A percentile compares a stretch with the other conserved stretches of the same genome.
phyloP scores from a whole-genome alignment of 2,329 filamentous ascomycete species.

The Fusarium odoratissimum region DNA sequence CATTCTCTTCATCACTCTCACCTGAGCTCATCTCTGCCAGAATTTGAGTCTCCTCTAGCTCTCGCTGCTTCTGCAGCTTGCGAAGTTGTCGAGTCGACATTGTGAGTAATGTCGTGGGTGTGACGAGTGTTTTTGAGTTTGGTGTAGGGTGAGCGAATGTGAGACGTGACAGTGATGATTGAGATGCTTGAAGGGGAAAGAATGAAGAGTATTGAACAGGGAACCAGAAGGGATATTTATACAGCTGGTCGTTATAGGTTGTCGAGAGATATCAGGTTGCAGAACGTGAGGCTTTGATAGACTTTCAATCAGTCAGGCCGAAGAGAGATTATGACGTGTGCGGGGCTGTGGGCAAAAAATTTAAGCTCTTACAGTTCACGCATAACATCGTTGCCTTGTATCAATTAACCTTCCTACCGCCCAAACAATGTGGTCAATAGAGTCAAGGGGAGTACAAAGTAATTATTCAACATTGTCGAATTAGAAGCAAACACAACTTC shows the following conservation, averaged over 20 bases:
- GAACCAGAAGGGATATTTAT: background rate
- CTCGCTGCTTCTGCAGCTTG: slow-evolving; percentile 63
- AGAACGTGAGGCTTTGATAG: background rate
- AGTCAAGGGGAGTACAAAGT: background rate
- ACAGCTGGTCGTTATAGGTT: background rate
- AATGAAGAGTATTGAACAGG: background rate
- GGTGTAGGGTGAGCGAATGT: slow-evolving; percentile 24
- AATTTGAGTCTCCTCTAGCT: slow-evolving; percentile 51
- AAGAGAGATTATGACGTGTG: slow-evolving; percentile 1
- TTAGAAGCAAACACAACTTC: background rate
- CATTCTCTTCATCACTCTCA: slow-evolving; percentile 48
- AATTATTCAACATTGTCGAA: background rate
- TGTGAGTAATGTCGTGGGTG: slow-evolving; percentile 9
- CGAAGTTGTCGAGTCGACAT: slow-evolving; percentile 66
- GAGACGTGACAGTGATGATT: background rate
- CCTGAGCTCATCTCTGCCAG: slow-evolving; percentile 32
- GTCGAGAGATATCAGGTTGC: background rate
- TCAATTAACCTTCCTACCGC: background rate
- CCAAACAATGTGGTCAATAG: background rate
- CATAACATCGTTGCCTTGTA: background rate
- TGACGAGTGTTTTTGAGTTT: slow-evolving; percentile 1
- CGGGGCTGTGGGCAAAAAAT: background rate
- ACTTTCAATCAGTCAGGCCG: background rate
- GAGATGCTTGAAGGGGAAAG: background rate
- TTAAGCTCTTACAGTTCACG: background rate